A percentile compares a stretch with the other conserved stretches of the same genome.
These are phyloP conservation scores for Leucosporidium creatinivorum DNA, from an alignment of 768 basidiomycete genomes.

Conservation along the genomic window DNA sequence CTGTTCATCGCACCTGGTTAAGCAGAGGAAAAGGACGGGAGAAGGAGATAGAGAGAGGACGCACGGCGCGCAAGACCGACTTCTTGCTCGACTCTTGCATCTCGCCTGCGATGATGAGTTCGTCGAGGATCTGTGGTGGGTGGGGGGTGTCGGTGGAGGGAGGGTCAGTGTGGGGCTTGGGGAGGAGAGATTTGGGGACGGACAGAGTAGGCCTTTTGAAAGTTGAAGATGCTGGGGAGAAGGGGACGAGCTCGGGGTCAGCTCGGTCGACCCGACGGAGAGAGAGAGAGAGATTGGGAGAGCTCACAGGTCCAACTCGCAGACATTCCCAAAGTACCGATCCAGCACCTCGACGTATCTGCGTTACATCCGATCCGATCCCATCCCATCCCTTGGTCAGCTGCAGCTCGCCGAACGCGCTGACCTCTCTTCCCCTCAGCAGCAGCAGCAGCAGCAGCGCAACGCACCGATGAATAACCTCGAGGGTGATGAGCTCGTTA, in stretches of 20 bases:
- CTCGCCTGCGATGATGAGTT: constrained; percentile 87
- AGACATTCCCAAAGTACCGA: constrained; percentile 73
- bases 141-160: background rate
- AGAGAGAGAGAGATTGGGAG: background rate
- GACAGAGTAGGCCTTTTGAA: constrained; percentile 86
- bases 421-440: background rate
- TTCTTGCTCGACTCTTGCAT: constrained; percentile 84
- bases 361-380: too few relatives aligned
- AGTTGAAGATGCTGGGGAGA: constrained; percentile 80
- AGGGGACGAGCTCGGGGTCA: background rate
- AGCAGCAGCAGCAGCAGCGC: background rate
- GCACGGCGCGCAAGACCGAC: constrained; percentile 48
- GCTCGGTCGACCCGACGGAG: background rate
- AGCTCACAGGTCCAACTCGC: constrained; percentile 79
- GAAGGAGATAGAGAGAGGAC: background rate
- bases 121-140: constrained; percentile 60
- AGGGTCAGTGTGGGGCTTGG: background rate
- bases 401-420: background rate
- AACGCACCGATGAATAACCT: constrained; percentile 89
- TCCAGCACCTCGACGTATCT: constrained; percentile 61
- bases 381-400: too few relatives aligned
- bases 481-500: constrained; percentile 85
- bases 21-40: background rate
- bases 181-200: constrained; percentile 17
- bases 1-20: background rate